Conservation (phyloP, 257 asterid genomes). For the Sherardia arvensis region DNA sequence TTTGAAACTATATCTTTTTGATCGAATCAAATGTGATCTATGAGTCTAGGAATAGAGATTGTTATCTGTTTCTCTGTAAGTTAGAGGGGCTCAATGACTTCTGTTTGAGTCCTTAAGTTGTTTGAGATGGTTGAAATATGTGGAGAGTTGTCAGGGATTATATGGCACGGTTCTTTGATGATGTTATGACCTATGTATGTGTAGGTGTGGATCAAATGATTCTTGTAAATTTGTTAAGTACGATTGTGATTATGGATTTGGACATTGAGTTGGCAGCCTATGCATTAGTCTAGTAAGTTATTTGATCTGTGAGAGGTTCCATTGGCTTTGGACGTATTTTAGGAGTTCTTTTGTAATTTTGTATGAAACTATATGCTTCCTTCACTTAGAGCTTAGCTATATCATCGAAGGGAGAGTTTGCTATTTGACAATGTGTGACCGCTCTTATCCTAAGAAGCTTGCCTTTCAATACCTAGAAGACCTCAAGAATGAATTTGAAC, state of each 20-base stretch:
- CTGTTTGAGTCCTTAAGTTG: background rate
- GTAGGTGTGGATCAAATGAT: background rate
- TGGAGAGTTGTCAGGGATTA: background rate
- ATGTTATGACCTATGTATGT: background rate
- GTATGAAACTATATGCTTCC: conserved; percentile 17
- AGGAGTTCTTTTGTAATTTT: background rate
- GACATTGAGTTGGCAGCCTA: background rate
- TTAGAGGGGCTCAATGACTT: background rate
- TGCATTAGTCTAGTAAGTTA: background rate
- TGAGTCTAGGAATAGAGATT: background rate
- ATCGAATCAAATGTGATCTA: background rate
- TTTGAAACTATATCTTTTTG: background rate
- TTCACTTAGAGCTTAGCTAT: conserved; percentile 58
- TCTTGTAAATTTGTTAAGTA: background rate
- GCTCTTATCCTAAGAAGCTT: conserved; percentile 91
- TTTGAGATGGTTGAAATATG: background rate
- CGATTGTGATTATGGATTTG: background rate
- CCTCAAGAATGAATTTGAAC: conserved; percentile 89
- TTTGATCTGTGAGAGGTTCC: background rate
- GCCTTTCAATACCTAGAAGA: conserved; percentile 91
- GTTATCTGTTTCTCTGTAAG: background rate
- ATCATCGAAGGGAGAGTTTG: conserved; percentile 85
- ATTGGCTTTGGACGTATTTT: background rate
- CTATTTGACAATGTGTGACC: conserved; percentile 94
- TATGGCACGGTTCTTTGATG: background rate